Base-by-base conservation (phyloP, 2,329 filamentous ascomycete genomes). In the Ceratocystiopsis sp. region DNA sequence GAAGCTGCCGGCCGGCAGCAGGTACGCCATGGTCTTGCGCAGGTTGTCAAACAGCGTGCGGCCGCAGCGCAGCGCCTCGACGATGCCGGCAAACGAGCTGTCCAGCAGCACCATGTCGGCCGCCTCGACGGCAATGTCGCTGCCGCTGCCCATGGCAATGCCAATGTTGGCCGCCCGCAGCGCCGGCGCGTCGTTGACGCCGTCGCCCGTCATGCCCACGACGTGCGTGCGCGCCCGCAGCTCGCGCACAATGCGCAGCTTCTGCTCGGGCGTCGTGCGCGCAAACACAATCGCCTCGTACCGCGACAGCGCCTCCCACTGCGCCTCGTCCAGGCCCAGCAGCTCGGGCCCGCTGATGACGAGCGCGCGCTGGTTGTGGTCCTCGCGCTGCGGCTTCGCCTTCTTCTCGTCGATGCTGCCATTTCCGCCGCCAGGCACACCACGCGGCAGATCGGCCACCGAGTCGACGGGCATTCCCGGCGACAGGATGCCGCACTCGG, bases 171-270 rank as follows among this genome's bases (percentile, higher is more conserved):
- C 83, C 1, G 78, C 77, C 2, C 80, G 76, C 4, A 93, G 71
- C 2, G 84, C 84, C 0, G 84, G 84, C 0, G 84, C 80, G 54
- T 93, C 85, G 53, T 93, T 93, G 51, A 89, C 84, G 16, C 85
- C 84, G 51, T 93, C 84, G 35, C 84, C 85, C 2, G 87, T 83
- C 74, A 93, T 91, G 35, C 78, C 84, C 1, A 93, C 75, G 2
- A 82, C 78, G 58, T 50, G 80, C 54, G 71, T 65, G 10, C 71
- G 64, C 1, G 66, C 59, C 54, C 84, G 80, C 47, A 85, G 78
- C 55, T 83, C 80, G 29, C 73, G 72, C n/a, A 87, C 80, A 47
- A 86, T 86, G 33, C 79, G 75, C 8, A 86, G 69, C 55, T 87
- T 87, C 55, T 86, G 80, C 53, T 86, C 80, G 0, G 80, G 81